Conservation (phyloP, 495 filamentous ascomycete genomes). For the Penicillium coprophilum region DNA sequence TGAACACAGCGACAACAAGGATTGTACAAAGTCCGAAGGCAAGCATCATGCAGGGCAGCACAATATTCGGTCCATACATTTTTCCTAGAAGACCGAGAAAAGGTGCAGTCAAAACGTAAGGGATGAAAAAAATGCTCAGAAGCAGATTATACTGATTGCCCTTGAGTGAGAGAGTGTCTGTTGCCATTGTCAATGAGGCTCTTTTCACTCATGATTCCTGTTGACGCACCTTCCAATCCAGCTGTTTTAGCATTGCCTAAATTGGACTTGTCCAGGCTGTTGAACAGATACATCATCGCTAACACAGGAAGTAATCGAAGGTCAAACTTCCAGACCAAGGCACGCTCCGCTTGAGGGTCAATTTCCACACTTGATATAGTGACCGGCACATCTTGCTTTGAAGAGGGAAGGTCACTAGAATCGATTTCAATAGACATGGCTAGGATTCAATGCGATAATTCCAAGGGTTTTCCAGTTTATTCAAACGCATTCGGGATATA, state of each 20-base stretch:
- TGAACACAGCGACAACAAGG: slow-evolving; percentile 53
- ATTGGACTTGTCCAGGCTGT: slow-evolving; percentile 65
- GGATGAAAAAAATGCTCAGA: slow-evolving; percentile 69
- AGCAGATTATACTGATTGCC: slow-evolving; percentile 66
- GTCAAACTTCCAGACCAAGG: slow-evolving; percentile 54
- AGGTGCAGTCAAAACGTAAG: slow-evolving; percentile 65
- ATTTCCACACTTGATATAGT: slow-evolving; percentile 14
- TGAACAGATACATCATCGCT: slow-evolving; percentile 66
- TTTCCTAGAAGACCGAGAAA: slow-evolving; percentile 64
- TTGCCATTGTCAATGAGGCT: background rate
- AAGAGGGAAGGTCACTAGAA: background rate
- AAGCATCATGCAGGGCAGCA: slow-evolving; percentile 66
- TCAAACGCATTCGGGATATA: background rate
- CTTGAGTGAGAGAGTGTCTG: slow-evolving; percentile 47
- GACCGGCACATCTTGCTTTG: slow-evolving; percentile 1
- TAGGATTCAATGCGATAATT: background rate
- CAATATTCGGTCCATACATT: slow-evolving; percentile 58
- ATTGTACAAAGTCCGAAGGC: slow-evolving; percentile 58
- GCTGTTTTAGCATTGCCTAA: slow-evolving; percentile 70
- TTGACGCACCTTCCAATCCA: slow-evolving; percentile 45
- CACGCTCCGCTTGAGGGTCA: slow-evolving; percentile 27
- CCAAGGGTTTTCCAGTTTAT: background rate
- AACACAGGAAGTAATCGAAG: slow-evolving; percentile 61
- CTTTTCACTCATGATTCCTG: background rate
- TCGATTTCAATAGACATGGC: background rate